Conservation (phyloP, 2,329 filamentous ascomycete genomes). For the Aspergillus brasiliensis region DNA sequence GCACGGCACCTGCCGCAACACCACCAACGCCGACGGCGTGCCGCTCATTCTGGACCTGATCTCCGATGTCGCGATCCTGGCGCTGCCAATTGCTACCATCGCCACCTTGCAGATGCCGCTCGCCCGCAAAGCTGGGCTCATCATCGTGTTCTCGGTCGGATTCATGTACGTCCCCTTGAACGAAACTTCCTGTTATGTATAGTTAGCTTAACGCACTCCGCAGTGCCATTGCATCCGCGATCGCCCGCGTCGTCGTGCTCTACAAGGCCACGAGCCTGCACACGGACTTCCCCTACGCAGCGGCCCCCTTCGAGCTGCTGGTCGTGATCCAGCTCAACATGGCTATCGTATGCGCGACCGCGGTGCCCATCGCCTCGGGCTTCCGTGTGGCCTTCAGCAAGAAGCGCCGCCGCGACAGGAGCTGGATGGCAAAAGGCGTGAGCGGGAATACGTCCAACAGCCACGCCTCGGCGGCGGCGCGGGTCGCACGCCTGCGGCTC, state of each 20-base stretch:
- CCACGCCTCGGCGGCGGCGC: not conserved
- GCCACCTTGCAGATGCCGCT: too few species aligned
- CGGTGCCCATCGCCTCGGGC: not conserved
- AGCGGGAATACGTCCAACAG: not conserved
- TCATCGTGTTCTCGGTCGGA: too few species aligned
- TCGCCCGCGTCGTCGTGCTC: not conserved
- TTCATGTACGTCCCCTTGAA: too few species aligned
- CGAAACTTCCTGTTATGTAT: too few species aligned
- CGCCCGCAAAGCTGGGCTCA: too few species aligned
- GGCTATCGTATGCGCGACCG: not conserved
- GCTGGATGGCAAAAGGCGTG: not conserved
- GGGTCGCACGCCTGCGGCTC: not conserved
- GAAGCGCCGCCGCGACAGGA: not conserved
- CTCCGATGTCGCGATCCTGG: too few species aligned
- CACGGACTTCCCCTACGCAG: not conserved
- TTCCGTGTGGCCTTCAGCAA: not conserved
- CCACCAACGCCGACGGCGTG: too few species aligned
- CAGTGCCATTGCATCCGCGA: not conserved
- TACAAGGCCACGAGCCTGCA: not conserved
- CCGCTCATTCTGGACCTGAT: too few species aligned
- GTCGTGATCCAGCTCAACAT: not conserved
- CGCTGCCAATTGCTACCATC: too few species aligned
- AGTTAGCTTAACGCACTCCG: not conserved
- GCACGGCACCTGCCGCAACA: too few species aligned
- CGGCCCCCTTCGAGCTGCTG: not conserved